Evolutionary conservation across 1,139 yeast genomes (phyloP), one percentile per base, ranked within the genome.

Genomic region (Kurtzmaniella quercitrusa): DNA sequence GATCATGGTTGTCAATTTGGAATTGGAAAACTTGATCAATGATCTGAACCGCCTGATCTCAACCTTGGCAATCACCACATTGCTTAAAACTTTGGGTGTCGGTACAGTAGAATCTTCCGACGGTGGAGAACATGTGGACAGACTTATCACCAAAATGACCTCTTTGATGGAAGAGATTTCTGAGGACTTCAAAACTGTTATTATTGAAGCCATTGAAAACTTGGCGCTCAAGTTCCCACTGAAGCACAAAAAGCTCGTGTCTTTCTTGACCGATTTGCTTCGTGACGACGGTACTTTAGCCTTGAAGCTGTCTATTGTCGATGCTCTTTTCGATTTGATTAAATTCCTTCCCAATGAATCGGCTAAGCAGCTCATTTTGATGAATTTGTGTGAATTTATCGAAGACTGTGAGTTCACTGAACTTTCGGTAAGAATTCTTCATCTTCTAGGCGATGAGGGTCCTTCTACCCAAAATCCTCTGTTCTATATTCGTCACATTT

Each of bases 361-460:
- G 46, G 42, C 38, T 6, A 82, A 88, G 56, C 95, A 88, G 55
- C 66, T 78, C 45, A 95, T 96, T 26, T 74, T 93, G 57, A 88
- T 87, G 68, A 86, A 85, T 60, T 75, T 94, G 54, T 89, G 98
- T 74, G 99, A 93, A 64, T 89, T 89, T 59, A 94, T 93, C 54
- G 99, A 94, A 67, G 99, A 93, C 70, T 93, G 98, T 68, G 99
- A 93, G 67, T 93, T 78, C 68, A 87, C 96, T 33, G 97, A 89
- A 65, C 80, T 93, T 48, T 80, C 95, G 30, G 96, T 91, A 26
- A 82, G 98, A 61, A 84, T 93, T 49, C 76, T 93, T 62, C 96
- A 89, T 65, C 69, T 91, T 52, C 76, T 93, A 51, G 98, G 98
- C 57, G 88, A 84, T 50, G 96, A 89, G 65, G 99, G 98, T 49